Percentiles rank a stretch among this genome's conserved stretches.
These are phyloP conservation scores for Fagopyrum tataricum DNA, from an alignment of 148 eudicot species.

Conservation along the genomic window DNA sequence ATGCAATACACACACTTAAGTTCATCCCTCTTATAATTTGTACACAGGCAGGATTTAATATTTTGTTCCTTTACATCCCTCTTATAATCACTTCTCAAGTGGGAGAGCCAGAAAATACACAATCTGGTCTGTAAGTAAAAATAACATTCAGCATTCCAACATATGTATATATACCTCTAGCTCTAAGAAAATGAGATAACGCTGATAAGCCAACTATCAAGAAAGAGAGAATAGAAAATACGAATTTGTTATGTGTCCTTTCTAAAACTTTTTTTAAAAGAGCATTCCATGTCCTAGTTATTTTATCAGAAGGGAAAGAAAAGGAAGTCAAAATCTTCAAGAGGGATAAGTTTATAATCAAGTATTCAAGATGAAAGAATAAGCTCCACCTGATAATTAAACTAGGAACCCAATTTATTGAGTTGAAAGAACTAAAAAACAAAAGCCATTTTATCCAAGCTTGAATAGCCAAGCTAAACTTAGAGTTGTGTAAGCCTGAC, in stretches of 20 bases:
- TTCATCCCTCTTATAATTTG: not conserved
- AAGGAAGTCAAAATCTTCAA: not conserved
- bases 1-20: not conserved
- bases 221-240: not conserved
- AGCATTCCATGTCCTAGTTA: not conserved
- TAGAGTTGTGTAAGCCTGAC: no score
- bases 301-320: not conserved
- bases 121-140: not conserved
- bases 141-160: not conserved
- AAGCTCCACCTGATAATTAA: not conserved
- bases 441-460: constrained; percentile 1
- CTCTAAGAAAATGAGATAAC: not conserved
- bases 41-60: not conserved
- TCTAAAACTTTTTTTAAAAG: not conserved
- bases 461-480: no score
- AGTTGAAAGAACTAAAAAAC: not conserved
- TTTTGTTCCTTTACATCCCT: not conserved
- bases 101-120: not conserved
- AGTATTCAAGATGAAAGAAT: not conserved
- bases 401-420: not conserved
- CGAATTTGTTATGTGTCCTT: not conserved
- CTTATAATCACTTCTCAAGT: not conserved
- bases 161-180: not conserved
- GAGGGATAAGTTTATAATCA: constrained; percentile 5
- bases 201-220: not conserved